Percentiles rank a stretch among this genome's conserved stretches.
phyloP scores from a whole-genome alignment of 345 rosid genomes.

The Salix koriyanagi region DNA sequence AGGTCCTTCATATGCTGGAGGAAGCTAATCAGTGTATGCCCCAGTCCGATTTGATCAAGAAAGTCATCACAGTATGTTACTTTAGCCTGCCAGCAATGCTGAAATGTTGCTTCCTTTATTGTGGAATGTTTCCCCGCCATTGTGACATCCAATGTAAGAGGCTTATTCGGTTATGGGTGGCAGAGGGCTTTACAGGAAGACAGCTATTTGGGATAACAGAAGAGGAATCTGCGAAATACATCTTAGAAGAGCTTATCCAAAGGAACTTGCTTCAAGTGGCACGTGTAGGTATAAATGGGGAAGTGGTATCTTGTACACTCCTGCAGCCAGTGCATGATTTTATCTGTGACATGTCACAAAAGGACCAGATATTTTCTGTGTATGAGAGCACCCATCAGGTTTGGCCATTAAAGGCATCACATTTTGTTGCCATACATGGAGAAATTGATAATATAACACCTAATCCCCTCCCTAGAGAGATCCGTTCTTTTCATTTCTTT shows the following conservation, averaged over 20 bases:
- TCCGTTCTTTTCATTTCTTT: not conserved
- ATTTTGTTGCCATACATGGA: not conserved
- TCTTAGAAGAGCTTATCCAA: not conserved
- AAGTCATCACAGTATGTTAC: not conserved
- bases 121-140: conserved; percentile 1
- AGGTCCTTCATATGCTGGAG: not conserved
- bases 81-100: not conserved
- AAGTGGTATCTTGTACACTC: not conserved
- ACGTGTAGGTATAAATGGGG: not conserved
- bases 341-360: not conserved
- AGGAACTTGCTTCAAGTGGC: not conserved
- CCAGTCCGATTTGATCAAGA: not conserved
- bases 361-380: not conserved
- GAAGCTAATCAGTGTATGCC: not conserved
- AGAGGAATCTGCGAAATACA: not conserved
- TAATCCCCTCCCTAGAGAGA: not conserved
- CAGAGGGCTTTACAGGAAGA: not conserved
- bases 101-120: not conserved
- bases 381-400: not conserved
- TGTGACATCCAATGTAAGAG: not conserved
- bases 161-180: not conserved
- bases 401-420: not conserved
- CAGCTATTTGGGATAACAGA: not conserved
- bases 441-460: not conserved
- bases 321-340: not conserved